These are phyloP conservation scores for Naganishia liquefaciens DNA, from an alignment of 1,284 basidiomycete genomes.

Conservation along the genomic window DNA sequence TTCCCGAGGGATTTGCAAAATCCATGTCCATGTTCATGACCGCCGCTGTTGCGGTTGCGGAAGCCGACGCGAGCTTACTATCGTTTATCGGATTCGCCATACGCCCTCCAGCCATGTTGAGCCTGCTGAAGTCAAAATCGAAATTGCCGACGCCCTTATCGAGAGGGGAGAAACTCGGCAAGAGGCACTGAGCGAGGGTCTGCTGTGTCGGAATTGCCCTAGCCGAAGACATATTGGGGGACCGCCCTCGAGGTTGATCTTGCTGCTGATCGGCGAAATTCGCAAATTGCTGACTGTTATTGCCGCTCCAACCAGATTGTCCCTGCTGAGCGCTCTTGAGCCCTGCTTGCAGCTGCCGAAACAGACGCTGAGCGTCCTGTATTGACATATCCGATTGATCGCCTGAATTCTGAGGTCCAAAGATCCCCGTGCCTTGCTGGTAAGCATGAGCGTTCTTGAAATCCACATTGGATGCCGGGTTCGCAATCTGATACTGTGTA, in stretches of 20 bases:
- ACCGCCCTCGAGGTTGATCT: conserved; percentile 12
- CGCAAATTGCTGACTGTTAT: neutral
- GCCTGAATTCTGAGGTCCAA: neutral
- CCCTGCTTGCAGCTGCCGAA: conserved; percentile 17
- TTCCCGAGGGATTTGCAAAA: conserved; percentile 11
- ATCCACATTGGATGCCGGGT: neutral
- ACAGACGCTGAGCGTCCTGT: conserved; percentile 21
- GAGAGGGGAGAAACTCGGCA: conserved; percentile 26
- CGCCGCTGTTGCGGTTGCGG: conserved; percentile 14
- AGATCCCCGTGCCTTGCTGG: neutral
- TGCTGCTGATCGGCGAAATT: neutral
- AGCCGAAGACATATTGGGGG: neutral
- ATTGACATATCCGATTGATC: neutral
- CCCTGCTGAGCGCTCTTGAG: neutral
- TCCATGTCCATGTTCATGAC: conserved; percentile 16
- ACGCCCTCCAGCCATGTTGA: conserved; percentile 15
- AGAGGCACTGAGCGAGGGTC: conserved; percentile 16
- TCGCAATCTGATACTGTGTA: conserved; percentile 5
- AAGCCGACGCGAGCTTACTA: conserved; percentile 5
- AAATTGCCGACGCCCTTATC: conserved; percentile 23
- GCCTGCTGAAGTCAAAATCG: conserved; percentile 23
- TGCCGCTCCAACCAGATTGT: conserved; percentile 6
- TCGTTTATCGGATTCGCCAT: conserved; percentile 12
- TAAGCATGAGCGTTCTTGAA: neutral
- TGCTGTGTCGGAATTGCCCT: conserved; percentile 10